Conservation (phyloP, 805 yeast species). For the Suhomyces pyralidae region DNA sequence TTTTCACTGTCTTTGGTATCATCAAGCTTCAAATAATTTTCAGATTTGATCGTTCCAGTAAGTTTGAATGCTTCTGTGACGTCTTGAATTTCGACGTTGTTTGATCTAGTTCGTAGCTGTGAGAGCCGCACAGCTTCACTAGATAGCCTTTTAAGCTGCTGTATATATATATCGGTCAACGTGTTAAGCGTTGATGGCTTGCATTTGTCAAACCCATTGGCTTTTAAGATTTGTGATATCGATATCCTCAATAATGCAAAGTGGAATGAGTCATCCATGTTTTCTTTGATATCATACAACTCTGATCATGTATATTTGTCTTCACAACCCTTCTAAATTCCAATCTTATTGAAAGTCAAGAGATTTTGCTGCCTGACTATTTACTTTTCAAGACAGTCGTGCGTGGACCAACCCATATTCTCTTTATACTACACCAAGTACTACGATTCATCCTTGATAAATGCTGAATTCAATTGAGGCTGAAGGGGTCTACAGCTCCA, state of each 20-base stretch:
- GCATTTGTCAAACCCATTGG: constrained; percentile 81
- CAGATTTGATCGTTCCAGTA: constrained; percentile 60
- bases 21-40: constrained; percentile 49
- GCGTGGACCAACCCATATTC: neutral
- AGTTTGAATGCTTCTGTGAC: constrained; percentile 66
- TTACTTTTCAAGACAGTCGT: constrained; percentile 2
- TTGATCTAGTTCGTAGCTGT: constrained; percentile 34
- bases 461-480: neutral
- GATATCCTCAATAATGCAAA: constrained; percentile 38
- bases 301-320: constrained; percentile 1
- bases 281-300: constrained; percentile 11
- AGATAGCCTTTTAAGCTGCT: constrained; percentile 56
- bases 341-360: neutral
- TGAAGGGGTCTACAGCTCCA: neutral
- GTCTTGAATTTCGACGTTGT: constrained; percentile 58
- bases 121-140: constrained; percentile 50
- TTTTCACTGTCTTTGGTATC: constrained; percentile 14
- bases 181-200: constrained; percentile 68
- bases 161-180: constrained; percentile 71
- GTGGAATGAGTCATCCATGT: constrained; percentile 40
- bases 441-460: neutral
- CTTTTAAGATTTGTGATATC: constrained; percentile 59
- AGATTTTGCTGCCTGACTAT: neutral
- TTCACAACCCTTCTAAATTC: neutral
- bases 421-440: neutral